These are phyloP conservation scores for Apiospora koreana DNA, from an alignment of 2,329 filamentous ascomycete genomes.

Conservation along the genomic window DNA sequence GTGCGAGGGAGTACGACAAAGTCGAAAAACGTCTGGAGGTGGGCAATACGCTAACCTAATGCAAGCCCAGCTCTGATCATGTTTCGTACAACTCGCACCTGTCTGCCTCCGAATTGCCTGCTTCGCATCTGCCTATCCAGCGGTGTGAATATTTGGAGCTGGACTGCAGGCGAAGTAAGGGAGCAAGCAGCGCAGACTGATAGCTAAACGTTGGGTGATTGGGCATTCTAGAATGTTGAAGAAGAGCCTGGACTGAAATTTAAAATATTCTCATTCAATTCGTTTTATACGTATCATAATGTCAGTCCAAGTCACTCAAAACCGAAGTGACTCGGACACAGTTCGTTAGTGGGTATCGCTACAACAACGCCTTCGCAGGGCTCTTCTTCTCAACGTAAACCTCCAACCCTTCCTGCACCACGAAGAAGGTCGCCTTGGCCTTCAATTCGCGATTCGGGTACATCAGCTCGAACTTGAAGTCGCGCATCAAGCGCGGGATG, in stretches of 20 bases:
- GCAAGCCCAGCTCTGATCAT: neutral
- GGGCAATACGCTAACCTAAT: neutral
- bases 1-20: neutral
- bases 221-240: too few species aligned
- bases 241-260: neutral
- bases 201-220: too few species aligned
- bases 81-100: neutral
- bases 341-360: neutral
- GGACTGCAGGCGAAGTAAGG: too few species aligned
- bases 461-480: conserved; percentile 55
- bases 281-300: neutral
- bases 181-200: too few species aligned
- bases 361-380: conserved; percentile 14
- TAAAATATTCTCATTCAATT: neutral
- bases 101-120: too few species aligned
- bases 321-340: neutral
- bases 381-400: conserved; percentile 46
- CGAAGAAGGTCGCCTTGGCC: conserved; percentile 60
- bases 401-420: conserved; percentile 57
- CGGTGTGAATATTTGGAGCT: too few species aligned
- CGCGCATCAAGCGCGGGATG: conserved; percentile 53
- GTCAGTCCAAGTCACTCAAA: neutral
- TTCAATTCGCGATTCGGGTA: conserved; percentile 49
- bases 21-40: neutral
- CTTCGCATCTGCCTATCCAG: too few species aligned